A percentile compares a stretch with the other conserved stretches of the same genome.
Conservation (phyloP, 257 asterid species). For the Scutellaria barbata region DNA sequence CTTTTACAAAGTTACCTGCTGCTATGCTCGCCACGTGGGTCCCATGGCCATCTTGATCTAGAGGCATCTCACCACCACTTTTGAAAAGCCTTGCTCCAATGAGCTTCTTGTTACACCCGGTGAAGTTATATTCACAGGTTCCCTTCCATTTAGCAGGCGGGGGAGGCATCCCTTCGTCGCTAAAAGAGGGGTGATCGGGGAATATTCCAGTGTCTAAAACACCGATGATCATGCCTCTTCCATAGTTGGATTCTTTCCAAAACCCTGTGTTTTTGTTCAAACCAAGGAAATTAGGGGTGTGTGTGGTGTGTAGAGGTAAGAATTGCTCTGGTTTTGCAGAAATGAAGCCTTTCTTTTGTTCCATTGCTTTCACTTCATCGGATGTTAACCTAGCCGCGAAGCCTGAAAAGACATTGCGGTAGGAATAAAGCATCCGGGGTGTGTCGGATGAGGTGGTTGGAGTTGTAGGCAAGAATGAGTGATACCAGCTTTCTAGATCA, state of each 20-base stretch:
- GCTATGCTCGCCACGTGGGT: conserved; percentile 49
- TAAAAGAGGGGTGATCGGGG: conserved; percentile 46
- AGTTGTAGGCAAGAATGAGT: too few relatives aligned
- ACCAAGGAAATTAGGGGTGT: conserved; percentile 54
- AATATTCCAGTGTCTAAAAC: conserved; percentile 45
- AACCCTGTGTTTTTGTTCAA: conserved; percentile 32
- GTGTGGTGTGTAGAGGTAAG: conserved; percentile 48
- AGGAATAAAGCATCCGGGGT: not conserved
- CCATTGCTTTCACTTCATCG: not conserved
- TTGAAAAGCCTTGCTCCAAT: conserved; percentile 52
- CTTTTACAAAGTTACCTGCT: conserved; percentile 46
- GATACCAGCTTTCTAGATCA: too few relatives aligned
- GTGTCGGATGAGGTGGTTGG: not conserved
- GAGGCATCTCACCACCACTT: conserved; percentile 16
- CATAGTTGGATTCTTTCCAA: conserved; percentile 44
- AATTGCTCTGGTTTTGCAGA: not conserved
- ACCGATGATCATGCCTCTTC: conserved; percentile 49
- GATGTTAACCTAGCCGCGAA: not conserved
- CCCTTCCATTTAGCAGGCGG: conserved; percentile 55
- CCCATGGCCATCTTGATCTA: conserved; percentile 47
- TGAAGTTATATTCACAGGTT: conserved; percentile 36
- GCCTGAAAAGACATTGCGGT: not conserved
- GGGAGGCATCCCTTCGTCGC: conserved; percentile 43
- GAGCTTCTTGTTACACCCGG: conserved; percentile 48
- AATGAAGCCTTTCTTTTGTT: not conserved